Base-by-base conservation (phyloP, 805 yeast genomes). In the Candida xyloterini region DNA sequence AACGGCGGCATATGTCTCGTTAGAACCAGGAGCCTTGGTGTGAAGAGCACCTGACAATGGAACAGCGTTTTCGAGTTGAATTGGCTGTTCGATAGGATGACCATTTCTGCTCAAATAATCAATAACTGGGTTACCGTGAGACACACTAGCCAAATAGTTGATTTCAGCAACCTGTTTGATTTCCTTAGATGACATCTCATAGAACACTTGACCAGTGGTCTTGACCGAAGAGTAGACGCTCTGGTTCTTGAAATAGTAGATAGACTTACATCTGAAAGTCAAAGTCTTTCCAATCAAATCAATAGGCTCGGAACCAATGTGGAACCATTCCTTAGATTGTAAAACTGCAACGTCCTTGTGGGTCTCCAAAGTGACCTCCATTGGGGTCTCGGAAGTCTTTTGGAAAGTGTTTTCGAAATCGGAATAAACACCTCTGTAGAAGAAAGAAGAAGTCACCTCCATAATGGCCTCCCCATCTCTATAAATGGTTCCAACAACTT, bases 251-350 rank as follows among this genome's bases (percentile, higher is more conserved):
- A 76, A 91, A 48, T 84, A 78, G 59, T 86, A 82, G 48, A 81
- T 79, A 26, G 98, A 85, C 60, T 84, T 81, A 55, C 88, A 81
- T 68, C 96, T 82, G 76, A 93, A 91, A 30, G 88, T 86, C 62
- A 93, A 74, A 33, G 84, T 79, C 71, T 89, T 79, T 59, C 81
- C 78, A 54, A 86, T 72, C 56, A 93, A 71, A 47, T 86, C 89
- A 52, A 79, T 68, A 33, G 74, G 78, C 44, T 76, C 78, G 55
- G 73, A 70, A 49, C 81, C 84, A 54, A 86, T 74, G 59, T 87
- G 88, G 79, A 95, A 91, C 99, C 99, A 93, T 69, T 93, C 98
- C 75, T 93, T 93, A 18, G 98, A 87, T 59, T 79, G 78, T 65
- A 93, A 76, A 43, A 93, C 88, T 35, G 99, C 96, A 54, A 89